Base-by-base conservation (phyloP, 441 rosid species). In the Gossypium davidsonii region DNA sequence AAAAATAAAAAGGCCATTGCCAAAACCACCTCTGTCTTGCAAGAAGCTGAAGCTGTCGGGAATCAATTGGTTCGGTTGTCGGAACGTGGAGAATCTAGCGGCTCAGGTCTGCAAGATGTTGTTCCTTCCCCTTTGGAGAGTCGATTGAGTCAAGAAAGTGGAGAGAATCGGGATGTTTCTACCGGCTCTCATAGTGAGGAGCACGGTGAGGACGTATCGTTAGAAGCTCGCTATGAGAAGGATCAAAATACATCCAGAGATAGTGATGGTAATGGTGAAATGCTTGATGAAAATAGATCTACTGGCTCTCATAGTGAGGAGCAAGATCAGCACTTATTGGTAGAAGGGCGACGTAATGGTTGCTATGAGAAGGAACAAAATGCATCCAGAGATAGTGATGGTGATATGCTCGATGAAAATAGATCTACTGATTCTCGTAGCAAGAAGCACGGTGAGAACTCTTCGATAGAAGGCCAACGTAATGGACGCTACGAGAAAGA, bases 1-100 rank as follows among this genome's bases (percentile, higher is more conserved):
- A 93, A 91, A 80, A 79, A 21, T 73, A 77, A 71, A 51, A 84
- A 52, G 70, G 72, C 73, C 48, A 72, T 74, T 71, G 79, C 81
- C 75, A 57, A 69, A 53, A 76, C 56, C 75, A 58, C 75, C 39
- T 71, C 84, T 31, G 77, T 48, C 73, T 79, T 55, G 73, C 74
- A 14, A n/a, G 87, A 78, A 64, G 72, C 73, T 52, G 80, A 76
- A 52, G 78, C 75, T 73, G 76, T 25, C 70, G 69, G 70, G 34
- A 75, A 67, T 56, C 74, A 76, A 39, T 68, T 14, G 3, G 74
- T 72, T 70, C 71, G 20, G 63, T 74, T 39, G 78, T 75, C 84
- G 61, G 73, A 81, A 73, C 74, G 23, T 74, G 67, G 73, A 57
- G 83, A 77, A 75, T 80, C 86, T 31, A 81, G 71, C 65, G 70